Evolutionary conservation across 805 yeast species (phyloP), one percentile per base, ranked within the genome.

Genomic region (Komagataella pseudopastoris): DNA sequence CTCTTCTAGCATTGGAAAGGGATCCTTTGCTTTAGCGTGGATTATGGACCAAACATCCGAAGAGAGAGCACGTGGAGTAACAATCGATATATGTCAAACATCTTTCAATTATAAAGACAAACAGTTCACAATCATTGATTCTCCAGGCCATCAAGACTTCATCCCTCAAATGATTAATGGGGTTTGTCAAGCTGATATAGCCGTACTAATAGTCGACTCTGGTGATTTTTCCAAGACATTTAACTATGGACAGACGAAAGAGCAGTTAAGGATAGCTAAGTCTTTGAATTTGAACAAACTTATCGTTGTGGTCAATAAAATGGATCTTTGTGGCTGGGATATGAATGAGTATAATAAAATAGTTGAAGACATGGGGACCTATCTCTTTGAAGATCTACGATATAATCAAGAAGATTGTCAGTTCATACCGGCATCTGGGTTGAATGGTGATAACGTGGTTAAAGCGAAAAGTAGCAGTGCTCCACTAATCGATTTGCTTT

Each of bases 161-260:
- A 85, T 86, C 36, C 95, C 95, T 3, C 87, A 84, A 58, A 84
- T 86, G 88, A 85, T 86, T 56, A 85, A 87, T 24, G 95, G 95
- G 24, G 84, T 86, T 1, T 68, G 85, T 2, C 89, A 84, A 59
- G 90, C 93, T 0, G 93, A 86, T 59, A 63, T 81, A 46, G 90
- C 90, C 0, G 69, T 86, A 16, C 69, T 85, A 45, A 87, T 86
- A 8, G 78, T 86, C 17, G 95, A 87, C 62, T 63, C 86, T 2
- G 71, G 74, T 45, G 88, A 85, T 18, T 85, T 84, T 60, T 90
- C 85, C 63, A 70, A 81, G 7, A 88, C 89, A 0, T 83, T 83
- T 57, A 63, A 70, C 16, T 80, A 77, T 58, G 91, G 93, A 2
- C 90, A 85, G 63, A 85, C 91, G 4, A 83, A 78, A 58, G 95